These are phyloP conservation scores for Penicillium arizonense DNA, from an alignment of 495 filamentous ascomycete species.

Conservation along the genomic window DNA sequence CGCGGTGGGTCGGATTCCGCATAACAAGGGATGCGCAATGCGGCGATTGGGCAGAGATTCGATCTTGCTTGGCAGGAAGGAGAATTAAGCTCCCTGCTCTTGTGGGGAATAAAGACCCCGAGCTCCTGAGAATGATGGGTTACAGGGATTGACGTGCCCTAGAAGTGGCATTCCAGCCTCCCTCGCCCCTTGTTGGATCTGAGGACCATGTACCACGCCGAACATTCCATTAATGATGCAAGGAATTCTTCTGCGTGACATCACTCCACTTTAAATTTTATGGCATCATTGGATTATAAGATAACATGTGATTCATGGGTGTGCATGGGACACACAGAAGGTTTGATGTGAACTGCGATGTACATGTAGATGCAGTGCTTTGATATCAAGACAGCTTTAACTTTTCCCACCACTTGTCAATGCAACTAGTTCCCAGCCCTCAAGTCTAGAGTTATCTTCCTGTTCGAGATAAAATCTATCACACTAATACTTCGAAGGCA, in stretches of 20 bases:
- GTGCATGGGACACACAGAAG: no score
- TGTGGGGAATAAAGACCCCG: neutral
- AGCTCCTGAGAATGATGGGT: slow-evolving; percentile 5
- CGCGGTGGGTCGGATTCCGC: neutral
- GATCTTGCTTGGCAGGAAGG: neutral
- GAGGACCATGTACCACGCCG: neutral
- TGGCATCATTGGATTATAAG: no score
- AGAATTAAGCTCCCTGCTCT: neutral
- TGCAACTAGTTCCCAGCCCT: no score
- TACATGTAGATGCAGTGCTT: neutral
- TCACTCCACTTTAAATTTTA: neutral
- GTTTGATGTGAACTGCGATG: neutral
- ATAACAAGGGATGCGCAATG: neutral
- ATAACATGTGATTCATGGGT: no score
- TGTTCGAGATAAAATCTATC: no score
- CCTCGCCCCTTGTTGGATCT: neutral
- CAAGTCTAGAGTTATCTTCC: no score
- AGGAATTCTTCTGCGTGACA: neutral
- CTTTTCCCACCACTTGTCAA: no score
- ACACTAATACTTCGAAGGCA: slow-evolving; percentile 13
- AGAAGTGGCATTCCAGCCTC: neutral
- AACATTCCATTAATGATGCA: slow-evolving; percentile 3
- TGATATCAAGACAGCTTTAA: no score
- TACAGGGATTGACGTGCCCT: neutral
- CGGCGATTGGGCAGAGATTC: neutral